Evolutionary conservation across 352 stramenopile genomes (phyloP), one percentile per base, ranked within the genome.

Genomic region (Globisporangium barbulae): DNA sequence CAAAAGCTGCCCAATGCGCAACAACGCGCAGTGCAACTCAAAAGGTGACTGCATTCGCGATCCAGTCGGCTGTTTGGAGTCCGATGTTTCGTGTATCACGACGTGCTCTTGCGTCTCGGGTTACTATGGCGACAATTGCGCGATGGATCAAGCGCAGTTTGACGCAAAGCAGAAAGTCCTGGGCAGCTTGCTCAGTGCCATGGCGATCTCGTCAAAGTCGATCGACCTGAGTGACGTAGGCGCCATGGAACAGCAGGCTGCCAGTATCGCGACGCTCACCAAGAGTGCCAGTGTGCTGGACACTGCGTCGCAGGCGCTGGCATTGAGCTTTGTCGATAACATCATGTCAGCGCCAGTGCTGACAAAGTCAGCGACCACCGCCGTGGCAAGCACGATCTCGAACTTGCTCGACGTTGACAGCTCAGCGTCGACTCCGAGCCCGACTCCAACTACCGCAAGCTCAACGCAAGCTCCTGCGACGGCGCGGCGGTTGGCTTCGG

Each of bases 71-170:
- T 91, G 83, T 21, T 64, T 69, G 1, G 66, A 78, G 22, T 77
- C 79, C 6, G 87, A 85, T 49, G 15, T 88, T 10, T 76, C 79
- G 8, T 90, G 83, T 33, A 55, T 69, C 6, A 76, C 74, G 12
- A 83, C 74, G 22, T 91, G 83, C 61, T 70, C 63, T 12, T 91
- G 83, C 39, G 63, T 31, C 1, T 67, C 65, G 1, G 76, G 72
- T 0, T 88, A 78, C 55, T 91, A 84, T 47, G 80, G 79, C 0
- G 79, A 85, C 45, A 85, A 85, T n/a, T 90, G 83, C 37, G 77
- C 64, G 0, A 59, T 89, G 63, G 67, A 78, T n/a, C 58, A 87
- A 37, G 68, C 66, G 3, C 72, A 82, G 30, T 90, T 78, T 44
- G 60, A 83, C 7, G 69, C 71, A 9, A 89, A 91, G 61, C 78